Evolutionary conservation across 139 green algal genomes (phyloP).

Genomic region (Raphidocelis subcapitata): DNA sequence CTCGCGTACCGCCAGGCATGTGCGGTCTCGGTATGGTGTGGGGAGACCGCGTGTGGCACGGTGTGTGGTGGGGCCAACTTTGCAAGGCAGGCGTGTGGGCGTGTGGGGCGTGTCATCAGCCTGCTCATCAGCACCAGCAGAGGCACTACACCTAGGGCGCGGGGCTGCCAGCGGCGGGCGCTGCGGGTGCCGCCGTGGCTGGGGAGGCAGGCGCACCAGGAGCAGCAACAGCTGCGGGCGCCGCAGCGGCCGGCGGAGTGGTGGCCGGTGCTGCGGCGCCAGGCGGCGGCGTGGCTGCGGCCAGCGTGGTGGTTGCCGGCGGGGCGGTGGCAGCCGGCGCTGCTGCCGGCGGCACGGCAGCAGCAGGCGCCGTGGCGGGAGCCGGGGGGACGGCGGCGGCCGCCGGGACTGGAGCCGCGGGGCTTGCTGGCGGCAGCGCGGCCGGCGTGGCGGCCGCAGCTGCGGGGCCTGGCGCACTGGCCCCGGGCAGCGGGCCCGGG

Average conservation of each 20-base stretch:
- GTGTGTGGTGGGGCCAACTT: no score
- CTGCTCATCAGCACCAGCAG: no score
- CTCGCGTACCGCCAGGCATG: no score
- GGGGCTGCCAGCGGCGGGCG: no score
- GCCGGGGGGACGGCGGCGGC: neutral
- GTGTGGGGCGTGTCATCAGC: no score
- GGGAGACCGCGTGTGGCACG: no score
- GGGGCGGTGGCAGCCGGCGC: neutral
- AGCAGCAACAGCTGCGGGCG: neutral
- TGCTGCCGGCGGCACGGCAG: neutral
- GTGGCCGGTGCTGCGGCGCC: neutral
- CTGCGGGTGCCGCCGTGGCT: no score
- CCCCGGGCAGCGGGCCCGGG: no score
- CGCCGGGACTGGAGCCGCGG: neutral
- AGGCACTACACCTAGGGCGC: no score
- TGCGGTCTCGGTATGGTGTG: no score
- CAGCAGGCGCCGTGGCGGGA: neutral
- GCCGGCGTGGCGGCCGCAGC: neutral
- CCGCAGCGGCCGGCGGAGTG: neutral
- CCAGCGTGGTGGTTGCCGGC: neutral
- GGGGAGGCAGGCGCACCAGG: no score
- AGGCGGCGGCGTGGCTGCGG: neutral
- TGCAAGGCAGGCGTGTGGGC: no score
- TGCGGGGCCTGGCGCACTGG: neutral
- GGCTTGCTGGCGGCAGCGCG: neutral